Evolutionary conservation across 192 early-diverging fungal species (phyloP).

Genomic region (Coemansia aciculifera): DNA sequence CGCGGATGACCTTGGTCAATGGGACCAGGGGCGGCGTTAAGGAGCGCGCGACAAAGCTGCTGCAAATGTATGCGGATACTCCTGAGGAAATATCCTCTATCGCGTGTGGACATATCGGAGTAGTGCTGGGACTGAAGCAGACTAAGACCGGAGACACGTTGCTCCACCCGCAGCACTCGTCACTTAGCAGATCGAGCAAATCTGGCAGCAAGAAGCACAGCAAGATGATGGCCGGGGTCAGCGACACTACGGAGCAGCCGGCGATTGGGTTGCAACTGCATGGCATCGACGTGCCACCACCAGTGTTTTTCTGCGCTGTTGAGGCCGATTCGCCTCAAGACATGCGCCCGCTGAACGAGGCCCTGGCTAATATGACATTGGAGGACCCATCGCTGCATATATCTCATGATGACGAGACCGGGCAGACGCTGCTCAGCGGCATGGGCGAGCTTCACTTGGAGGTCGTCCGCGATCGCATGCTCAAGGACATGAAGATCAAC

Average conservation of each 20-base stretch:
- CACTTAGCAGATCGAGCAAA: not conserved
- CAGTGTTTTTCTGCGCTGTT: constrained; percentile 80
- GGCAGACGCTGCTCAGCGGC: constrained; percentile 83
- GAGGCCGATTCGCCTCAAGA: constrained; percentile 77
- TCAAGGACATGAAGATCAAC: constrained; percentile 75
- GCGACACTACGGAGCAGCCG: constrained; percentile 18
- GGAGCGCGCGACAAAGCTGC: constrained; percentile 78
- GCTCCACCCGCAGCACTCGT: constrained; percentile 59
- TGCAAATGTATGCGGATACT: constrained; percentile 92
- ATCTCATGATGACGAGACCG: constrained; percentile 75
- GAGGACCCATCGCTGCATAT: constrained; percentile 89
- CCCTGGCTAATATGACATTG: constrained; percentile 68
- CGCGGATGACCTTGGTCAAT: constrained; percentile 69
- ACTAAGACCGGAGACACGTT: constrained; percentile 87
- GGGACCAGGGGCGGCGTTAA: constrained; percentile 61
- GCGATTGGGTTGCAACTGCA: constrained; percentile 58
- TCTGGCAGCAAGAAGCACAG: constrained; percentile 3
- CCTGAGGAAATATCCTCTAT: constrained; percentile 78
- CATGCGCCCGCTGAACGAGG: constrained; percentile 69
- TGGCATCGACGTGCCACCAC: constrained; percentile 80
- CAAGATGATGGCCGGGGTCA: not conserved
- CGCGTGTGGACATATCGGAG: constrained; percentile 80
- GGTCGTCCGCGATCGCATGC: constrained; percentile 79
- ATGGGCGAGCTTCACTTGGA: constrained; percentile 97
- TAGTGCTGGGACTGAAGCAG: constrained; percentile 77